phyloP scores from a whole-genome alignment of 2,329 filamentous ascomycete species.

The Salinomyces thailandicus region DNA sequence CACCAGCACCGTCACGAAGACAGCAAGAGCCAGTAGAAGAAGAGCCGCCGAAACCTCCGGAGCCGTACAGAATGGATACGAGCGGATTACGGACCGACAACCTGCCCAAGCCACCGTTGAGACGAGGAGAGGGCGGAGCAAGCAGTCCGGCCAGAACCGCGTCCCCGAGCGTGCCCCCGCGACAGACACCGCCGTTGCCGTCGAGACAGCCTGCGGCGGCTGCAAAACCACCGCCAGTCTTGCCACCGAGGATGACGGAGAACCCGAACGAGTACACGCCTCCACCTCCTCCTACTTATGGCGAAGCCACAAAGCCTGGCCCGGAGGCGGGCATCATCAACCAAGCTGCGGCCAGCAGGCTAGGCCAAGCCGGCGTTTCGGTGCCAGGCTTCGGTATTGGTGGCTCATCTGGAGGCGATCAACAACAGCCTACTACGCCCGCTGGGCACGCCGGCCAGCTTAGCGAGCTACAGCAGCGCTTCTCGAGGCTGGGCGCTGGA shows the following conservation, averaged over 20 bases:
- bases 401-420: constrained; percentile 9
- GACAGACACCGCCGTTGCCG: constrained; percentile 15
- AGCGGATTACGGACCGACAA: constrained; percentile 59
- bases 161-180: constrained; percentile 16
- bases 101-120: constrained; percentile 60
- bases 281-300: constrained; percentile 39
- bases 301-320: constrained; percentile 28
- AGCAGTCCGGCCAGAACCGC: constrained; percentile 14
- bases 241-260: constrained; percentile 58
- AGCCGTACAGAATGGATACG: constrained; percentile 59
- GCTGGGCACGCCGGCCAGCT: constrained; percentile 36
- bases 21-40: constrained; percentile 28
- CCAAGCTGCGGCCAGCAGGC: constrained; percentile 51
- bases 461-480: constrained; percentile 58
- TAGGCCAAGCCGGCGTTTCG: constrained; percentile 64
- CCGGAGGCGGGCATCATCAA: constrained; percentile 34
- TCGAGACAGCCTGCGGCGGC: constrained; percentile 12
- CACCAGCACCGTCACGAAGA: constrained; percentile 26
- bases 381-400: constrained; percentile 71
- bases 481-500: constrained; percentile 41
- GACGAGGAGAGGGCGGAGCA: constrained; percentile 28
- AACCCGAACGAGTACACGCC: constrained; percentile 37
- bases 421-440: constrained; percentile 14
- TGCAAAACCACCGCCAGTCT: constrained; percentile 46
- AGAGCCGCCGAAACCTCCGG: constrained; percentile 38